Evolutionary conservation across 176 grass and related monocot species (phyloP).

Genomic region (Paspalum notatum): DNA sequence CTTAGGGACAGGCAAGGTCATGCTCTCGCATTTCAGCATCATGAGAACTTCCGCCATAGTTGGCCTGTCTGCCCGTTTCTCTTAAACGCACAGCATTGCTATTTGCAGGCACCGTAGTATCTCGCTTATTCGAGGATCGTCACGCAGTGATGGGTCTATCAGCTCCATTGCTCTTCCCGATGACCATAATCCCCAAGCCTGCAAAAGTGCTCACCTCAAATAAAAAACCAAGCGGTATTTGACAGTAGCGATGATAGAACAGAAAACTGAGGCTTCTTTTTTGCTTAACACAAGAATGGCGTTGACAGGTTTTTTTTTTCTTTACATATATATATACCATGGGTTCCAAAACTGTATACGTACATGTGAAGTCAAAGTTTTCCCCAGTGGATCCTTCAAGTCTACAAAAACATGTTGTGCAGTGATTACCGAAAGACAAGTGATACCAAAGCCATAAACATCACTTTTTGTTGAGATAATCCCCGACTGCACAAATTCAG

Average conservation of each 20-base stretch:
- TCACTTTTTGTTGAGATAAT: slow-evolving; percentile 22
- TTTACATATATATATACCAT: too few species aligned
- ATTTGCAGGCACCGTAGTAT: slow-evolving; percentile 22
- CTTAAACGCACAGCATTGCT: slow-evolving; percentile 36
- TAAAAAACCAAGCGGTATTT: too few species aligned
- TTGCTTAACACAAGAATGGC: too few species aligned
- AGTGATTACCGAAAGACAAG: slow-evolving; percentile 8
- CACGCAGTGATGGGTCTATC: neutral
- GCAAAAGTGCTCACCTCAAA: neutral
- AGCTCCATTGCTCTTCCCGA: neutral
- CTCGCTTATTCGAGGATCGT: neutral
- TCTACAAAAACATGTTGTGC: neutral
- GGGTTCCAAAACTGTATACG: neutral
- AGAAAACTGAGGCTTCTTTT: too few species aligned
- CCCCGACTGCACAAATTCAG: slow-evolving; percentile 2
- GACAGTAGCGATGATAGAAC: neutral
- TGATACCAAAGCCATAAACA: slow-evolving; percentile 34
- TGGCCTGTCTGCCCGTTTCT: slow-evolving; percentile 2
- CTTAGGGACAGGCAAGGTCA: neutral
- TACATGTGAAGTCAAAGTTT: neutral
- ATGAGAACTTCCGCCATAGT: slow-evolving; percentile 13
- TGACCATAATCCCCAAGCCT: slow-evolving; percentile 11
- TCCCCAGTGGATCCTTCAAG: too few species aligned
- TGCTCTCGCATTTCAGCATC: slow-evolving; percentile 3
- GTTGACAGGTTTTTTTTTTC: too few species aligned